Conservation (phyloP, 139 green algal genomes). For the Zygnema circumcarinatum region DNA sequence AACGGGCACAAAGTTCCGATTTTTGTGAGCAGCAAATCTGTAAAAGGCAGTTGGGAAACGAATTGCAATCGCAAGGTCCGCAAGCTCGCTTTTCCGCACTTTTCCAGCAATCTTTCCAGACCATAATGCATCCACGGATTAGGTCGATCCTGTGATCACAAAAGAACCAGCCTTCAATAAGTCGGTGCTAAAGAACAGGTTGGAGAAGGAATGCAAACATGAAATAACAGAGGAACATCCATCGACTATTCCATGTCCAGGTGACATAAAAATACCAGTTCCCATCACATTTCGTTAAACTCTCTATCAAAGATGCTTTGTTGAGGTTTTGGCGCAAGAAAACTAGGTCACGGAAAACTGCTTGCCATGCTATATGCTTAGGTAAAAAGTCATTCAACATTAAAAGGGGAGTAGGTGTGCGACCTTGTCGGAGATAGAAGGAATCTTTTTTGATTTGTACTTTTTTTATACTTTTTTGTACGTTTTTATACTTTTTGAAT, state of each 20-base stretch:
- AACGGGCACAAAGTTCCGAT: constrained; percentile 17
- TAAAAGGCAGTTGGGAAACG: constrained; percentile 30
- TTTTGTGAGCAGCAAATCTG: constrained; percentile 16
- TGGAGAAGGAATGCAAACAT: not conserved
- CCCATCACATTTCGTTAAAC: not conserved
- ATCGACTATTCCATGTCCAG: not conserved
- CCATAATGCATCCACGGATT: constrained; percentile 49
- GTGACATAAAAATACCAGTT: constrained; percentile 1
- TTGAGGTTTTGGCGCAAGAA: not conserved
- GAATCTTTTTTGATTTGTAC: not conserved
- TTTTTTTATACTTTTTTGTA: not conserved
- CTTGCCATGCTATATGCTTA: too few relatives aligned
- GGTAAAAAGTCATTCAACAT: not conserved
- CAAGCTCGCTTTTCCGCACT: not conserved
- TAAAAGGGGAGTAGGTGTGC: not conserved
- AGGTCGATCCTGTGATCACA: constrained; percentile 23
- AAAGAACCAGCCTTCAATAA: not conserved
- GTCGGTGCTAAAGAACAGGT: not conserved
- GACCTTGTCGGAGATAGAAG: not conserved
- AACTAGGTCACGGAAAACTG: too few relatives aligned
- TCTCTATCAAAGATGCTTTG: not conserved
- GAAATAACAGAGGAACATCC: not conserved
- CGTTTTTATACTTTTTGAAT: too few relatives aligned
- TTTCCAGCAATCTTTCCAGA: constrained; percentile 26
- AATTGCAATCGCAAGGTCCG: constrained; percentile 15